Conservation (phyloP, 139 green algal genomes). For the Eudorina sp. region DNA sequence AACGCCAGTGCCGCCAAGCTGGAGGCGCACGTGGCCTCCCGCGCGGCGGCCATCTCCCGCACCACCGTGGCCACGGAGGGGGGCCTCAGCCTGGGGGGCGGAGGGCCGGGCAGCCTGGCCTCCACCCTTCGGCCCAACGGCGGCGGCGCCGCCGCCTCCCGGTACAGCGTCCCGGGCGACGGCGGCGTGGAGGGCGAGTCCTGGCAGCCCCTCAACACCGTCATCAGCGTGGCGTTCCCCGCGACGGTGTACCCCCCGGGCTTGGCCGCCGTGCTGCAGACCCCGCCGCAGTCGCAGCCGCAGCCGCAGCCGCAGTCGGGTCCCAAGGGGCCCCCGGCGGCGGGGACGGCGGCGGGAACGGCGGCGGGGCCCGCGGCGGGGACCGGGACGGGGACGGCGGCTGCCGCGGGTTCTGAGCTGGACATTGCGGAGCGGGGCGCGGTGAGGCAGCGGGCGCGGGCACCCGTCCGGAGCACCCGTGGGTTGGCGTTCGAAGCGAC, state of each 20-base stretch:
- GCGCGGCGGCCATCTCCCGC: conserved; percentile 6
- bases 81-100: neutral
- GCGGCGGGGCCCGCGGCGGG: too few species aligned
- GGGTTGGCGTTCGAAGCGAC: neutral
- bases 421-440: too few species aligned
- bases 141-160: neutral
- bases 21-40: conserved; percentile 21
- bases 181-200: neutral
- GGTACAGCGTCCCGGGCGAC: neutral
- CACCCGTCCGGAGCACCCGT: neutral
- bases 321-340: too few species aligned
- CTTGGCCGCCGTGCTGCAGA: too few species aligned
- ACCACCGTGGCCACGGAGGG: neutral
- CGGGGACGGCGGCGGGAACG: too few species aligned
- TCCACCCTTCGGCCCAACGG: neutral
- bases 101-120: neutral
- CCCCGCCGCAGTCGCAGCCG: too few species aligned
- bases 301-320: too few species aligned
- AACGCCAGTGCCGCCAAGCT: conserved; percentile 6
- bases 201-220: neutral
- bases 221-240: neutral
- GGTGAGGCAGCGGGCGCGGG: neutral
- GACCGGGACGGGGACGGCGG: too few species aligned
- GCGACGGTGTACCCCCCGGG: neutral
- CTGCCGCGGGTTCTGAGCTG: too few species aligned